Percentiles rank a stretch among this genome's conserved stretches.
Evolutionary conservation across 768 basidiomycete species (phyloP).

Genomic region (Cystofilobasidium capitatum): DNA sequence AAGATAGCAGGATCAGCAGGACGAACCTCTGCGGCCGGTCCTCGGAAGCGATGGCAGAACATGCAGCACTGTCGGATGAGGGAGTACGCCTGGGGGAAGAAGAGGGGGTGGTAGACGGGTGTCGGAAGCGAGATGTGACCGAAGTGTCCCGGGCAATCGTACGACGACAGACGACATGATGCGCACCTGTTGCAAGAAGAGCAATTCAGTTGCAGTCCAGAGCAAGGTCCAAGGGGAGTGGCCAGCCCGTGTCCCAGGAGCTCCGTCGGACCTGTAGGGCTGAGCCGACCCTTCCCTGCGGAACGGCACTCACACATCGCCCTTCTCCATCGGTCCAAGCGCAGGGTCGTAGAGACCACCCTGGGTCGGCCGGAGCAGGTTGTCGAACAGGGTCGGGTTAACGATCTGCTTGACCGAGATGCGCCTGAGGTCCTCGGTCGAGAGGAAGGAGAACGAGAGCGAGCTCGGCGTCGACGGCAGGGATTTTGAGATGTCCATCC

Average conservation of each 20-base stretch:
- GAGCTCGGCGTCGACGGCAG: slow-evolving; percentile 74
- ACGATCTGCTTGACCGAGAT: slow-evolving; percentile 97
- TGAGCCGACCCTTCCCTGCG: background rate
- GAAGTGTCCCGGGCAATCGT: slow-evolving; percentile 93
- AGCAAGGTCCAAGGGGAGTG: too few relatives aligned
- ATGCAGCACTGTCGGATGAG: slow-evolving; percentile 78
- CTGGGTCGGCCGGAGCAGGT: slow-evolving; percentile 78
- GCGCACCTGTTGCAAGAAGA: slow-evolving; percentile 73
- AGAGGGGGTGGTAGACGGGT: slow-evolving; percentile 92
- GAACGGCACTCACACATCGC: slow-evolving; percentile 71
- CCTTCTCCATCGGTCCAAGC: slow-evolving; percentile 75
- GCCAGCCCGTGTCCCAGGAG: background rate
- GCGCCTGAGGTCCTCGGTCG: slow-evolving; percentile 72
- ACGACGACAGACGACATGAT: slow-evolving; percentile 86
- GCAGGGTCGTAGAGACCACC: slow-evolving; percentile 93
- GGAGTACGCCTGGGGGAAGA: slow-evolving; percentile 82
- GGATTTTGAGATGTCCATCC: slow-evolving; percentile 80
- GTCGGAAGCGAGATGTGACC: slow-evolving; percentile 94
- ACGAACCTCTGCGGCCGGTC: slow-evolving; percentile 58
- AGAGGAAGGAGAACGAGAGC: slow-evolving; percentile 86
- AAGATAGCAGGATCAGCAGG: background rate
- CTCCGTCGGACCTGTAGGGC: background rate
- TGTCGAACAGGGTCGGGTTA: slow-evolving; percentile 85
- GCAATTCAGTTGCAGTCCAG: too few relatives aligned
- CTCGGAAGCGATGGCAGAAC: slow-evolving; percentile 88